These are phyloP conservation scores for Parietaria judaica DNA, from an alignment of 306 rosid species.

Conservation along the genomic window DNA sequence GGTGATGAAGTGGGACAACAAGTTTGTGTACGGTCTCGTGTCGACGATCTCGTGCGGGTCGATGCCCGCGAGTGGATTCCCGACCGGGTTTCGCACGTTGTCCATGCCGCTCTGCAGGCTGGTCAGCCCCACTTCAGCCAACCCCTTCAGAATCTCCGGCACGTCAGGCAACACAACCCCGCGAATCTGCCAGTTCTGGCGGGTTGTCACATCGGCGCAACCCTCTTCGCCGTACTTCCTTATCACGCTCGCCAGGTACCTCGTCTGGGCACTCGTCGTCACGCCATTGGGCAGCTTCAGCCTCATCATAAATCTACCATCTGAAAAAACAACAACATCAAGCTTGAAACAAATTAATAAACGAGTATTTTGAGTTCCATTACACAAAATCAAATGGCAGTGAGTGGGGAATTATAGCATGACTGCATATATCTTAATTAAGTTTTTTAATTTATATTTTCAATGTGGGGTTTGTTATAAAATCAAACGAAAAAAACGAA, in stretches of 20 bases:
- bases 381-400: no score
- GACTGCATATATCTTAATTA: no score
- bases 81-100: conserved; percentile 95
- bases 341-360: not conserved
- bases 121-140: conserved; percentile 72
- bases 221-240: conserved; percentile 83
- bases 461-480: no score
- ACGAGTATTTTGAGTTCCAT: not conserved
- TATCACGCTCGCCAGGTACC: conserved; percentile 72
- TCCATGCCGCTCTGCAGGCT: conserved; percentile 99
- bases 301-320: conserved; percentile 98
- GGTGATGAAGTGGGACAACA: conserved; percentile 77
- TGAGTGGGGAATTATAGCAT: no score
- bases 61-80: conserved; percentile 90
- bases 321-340: conserved; percentile 26
- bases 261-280: conserved; percentile 76
- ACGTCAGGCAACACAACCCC: conserved; percentile 83
- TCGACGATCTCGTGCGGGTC: conserved; percentile 80
- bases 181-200: conserved; percentile 96
- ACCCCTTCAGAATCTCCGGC: conserved; percentile 77
- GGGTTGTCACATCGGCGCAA: conserved; percentile 88
- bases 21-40: conserved; percentile 69
- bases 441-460: no score
- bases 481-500: no score
- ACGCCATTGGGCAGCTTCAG: conserved; percentile 93